Evolutionary conservation across 1,284 basidiomycete genomes (phyloP).

Genomic region (Bondarzewia mesenterica): DNA sequence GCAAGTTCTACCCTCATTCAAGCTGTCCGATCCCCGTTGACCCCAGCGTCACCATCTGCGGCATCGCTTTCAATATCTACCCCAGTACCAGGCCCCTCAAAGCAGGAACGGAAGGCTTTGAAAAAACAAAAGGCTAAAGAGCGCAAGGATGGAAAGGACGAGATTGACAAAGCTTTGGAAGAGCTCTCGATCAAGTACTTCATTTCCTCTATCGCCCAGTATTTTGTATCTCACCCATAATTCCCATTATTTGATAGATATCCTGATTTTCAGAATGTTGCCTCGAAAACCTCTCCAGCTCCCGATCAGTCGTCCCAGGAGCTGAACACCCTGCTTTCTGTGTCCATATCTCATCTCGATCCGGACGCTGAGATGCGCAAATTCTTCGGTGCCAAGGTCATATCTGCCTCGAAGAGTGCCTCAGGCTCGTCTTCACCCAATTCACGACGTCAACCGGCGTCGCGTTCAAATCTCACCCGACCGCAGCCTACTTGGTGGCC

Average conservation of each 20-base stretch:
- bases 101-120: constrained; percentile 30
- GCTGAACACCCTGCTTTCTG: constrained; percentile 56
- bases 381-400: constrained; percentile 88
- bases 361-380: constrained; percentile 82
- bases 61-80: constrained; percentile 6
- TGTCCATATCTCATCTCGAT: constrained; percentile 76
- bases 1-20: constrained; percentile 11
- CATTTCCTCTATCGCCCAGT: neutral
- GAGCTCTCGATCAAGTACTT: constrained; percentile 73
- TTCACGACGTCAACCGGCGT: constrained; percentile 18
- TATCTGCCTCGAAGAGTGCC: constrained; percentile 50
- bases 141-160: constrained; percentile 60
- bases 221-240: neutral
- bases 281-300: constrained; percentile 12
- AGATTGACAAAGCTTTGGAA: constrained; percentile 75
- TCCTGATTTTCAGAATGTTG: constrained; percentile 41
- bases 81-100: constrained; percentile 25
- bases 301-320: constrained; percentile 21
- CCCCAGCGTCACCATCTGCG: constrained; percentile 8
- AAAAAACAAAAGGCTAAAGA: constrained; percentile 60
- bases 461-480: constrained; percentile 53
- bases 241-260: constrained; percentile 29
- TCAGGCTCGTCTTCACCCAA: constrained; percentile 15
- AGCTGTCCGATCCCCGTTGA: constrained; percentile 13
- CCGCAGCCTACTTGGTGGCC: constrained; percentile 59